Evolutionary conservation across 768 basidiomycete genomes (phyloP), one percentile per base, ranked within the genome.

Genomic region (Baorangia bicolor): DNA sequence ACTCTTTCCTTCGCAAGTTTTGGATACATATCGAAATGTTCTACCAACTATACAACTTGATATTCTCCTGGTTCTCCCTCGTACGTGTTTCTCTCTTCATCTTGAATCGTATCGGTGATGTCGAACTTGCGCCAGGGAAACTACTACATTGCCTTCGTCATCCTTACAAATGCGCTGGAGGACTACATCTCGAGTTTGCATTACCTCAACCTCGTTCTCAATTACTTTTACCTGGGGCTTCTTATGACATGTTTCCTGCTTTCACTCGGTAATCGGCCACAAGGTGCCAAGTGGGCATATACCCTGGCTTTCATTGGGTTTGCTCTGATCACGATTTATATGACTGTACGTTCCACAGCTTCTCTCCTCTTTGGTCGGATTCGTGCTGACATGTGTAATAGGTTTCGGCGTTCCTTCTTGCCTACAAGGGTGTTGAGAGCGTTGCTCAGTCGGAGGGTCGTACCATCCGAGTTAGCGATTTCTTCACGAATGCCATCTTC

Each of bases 21-120:
- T 96, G 92, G 90, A 89, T 98, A 37, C 96, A 98, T 59, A 78
- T 98, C 53, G 95, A 98, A 75, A 84, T 95, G 78, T 20, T 98
- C 16, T 98, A 98, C 69, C 93, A 96, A 68, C 61, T 84, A 2
- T 92, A 93, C 73, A 97, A 94, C 70, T 71, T 97, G 54, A 81
- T 98, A 60, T 98, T 97, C 70, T 87, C 92, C 16, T 96, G 93
- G 92, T 94, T 95, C 60, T 78, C 88, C 13, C 74, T 95, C 55
- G 88, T 90, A 65, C 44, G 85, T 69, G 13, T 30, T 20, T 40
- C 33, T 34, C 10, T 23, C 39, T 42, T 35, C 21, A 11, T 46
- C 12, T 13, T 40, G 44, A 34, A 56, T 51, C 3, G 4, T 25
- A 10, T 31, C 23, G 33, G 12, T 63, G 39, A 62, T 18, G 39